Base-by-base conservation (phyloP, 495 filamentous ascomycete genomes). In the Annulohypoxylon maeteangense region DNA sequence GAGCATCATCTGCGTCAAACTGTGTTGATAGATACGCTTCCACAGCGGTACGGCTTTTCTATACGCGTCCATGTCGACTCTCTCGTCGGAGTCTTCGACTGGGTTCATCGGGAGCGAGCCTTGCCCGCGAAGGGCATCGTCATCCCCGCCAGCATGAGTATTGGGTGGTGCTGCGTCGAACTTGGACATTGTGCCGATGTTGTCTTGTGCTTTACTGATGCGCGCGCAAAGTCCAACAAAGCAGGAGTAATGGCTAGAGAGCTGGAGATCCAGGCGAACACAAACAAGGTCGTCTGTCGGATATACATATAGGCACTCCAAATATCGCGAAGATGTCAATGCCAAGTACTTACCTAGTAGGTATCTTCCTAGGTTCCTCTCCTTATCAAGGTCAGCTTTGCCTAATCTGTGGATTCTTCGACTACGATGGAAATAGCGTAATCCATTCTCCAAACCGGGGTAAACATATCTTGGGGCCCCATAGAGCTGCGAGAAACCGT, bases 81-180 rank as follows among this genome's bases (percentile, higher is more conserved):
- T 61, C 42, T 73, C 70, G 12, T 74, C 71, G 18, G 25, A 55
- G 18, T 66, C 44, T 3, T n/a, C 62, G 4, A 53, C 64, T 10
- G 66, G 66, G 25, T 69, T 69, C 65, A 73, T 69, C 1, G 71
- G 66, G 22, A 70, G 50, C n/a, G 71, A 66, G 20, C 66, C 62
- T 38, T 70, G 55, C 23, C 58, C 66, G 38, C 66, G 61, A 20
- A 66, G 60, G 18, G 60, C 70, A 58, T 73, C 47, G 31, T 65
- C 70, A 29, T 73, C 36, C 8, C 66, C 70, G 20, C 70, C 70
- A 1, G 70, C 65, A 36, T 69, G 61, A 29, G 70, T 69, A 25
- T 73, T 73, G 2, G 64, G 67, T 5, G 66, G 66, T 55, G 71
- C 71, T n/a, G 71, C 62, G 18, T 74, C 66, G 31, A 74, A 70